Evolutionary conservation across 768 basidiomycete genomes (phyloP), one percentile per base, ranked within the genome.

Genomic region (Calocera viscosa): DNA sequence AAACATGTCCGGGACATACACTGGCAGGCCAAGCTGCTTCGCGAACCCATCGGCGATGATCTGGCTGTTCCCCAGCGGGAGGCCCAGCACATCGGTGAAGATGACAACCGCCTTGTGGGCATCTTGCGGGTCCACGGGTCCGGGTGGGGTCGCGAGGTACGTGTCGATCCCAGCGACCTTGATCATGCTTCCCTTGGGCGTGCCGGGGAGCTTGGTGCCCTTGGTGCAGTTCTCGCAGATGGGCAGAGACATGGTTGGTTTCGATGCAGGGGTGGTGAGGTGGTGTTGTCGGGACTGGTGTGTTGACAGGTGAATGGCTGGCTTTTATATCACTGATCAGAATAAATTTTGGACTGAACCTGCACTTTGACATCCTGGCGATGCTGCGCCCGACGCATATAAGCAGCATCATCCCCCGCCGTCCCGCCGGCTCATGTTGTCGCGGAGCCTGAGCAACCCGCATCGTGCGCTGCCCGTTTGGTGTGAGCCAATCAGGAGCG

Each of bases 1-100:
- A 70, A 86, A 87, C 63, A 84, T 73, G 74, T 87, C 84, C 8
- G 85, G 86, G n/a, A 84, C 78, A 81, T 83, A 87, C 17, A 86
- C 84, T 69, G 86, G 85, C 68, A 84, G 83, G 22, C 76, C 74
- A 32, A 87, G 71, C 19, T 74, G 70, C 65, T 79, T 74, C 8
- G 84, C 78, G 24, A 85, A 72, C 32, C 77, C 75, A 73, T 87
- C 85, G 1, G 85, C 84, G 5, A 86, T 75, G 67, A 88, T 77
- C 70, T 83, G 84, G 68, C 75, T 77, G 70, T 86, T 86, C 34
- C 77, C 70, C 16, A 86, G 71, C 2, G 78, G 75, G 3, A 86
- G 74, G 0, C 84, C 85, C 67, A 85, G 87, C 8, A 77, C 79
- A 68, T 87, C 85, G 0, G 82, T 85, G 34, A 85, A 74, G 7